These are phyloP conservation scores for Eimeria acervulina DNA, from an alignment of 169 alveolate species.

Conservation along the genomic window DNA sequence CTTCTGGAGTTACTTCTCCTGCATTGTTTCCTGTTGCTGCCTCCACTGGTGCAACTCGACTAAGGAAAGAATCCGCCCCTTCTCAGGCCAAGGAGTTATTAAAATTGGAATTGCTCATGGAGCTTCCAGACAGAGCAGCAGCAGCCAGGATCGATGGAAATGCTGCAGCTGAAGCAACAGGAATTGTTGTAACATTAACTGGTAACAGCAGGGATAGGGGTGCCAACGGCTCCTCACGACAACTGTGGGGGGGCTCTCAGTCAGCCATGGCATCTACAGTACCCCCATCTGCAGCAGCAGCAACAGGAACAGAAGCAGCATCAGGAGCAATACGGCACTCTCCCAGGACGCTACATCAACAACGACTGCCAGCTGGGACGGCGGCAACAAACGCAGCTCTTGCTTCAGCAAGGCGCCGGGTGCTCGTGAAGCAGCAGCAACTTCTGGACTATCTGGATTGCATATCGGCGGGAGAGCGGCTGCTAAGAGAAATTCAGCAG, in stretches of 20 bases:
- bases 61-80: background rate
- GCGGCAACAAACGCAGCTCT: slow-evolving; percentile 3
- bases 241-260: background rate
- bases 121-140: slow-evolving; percentile 21
- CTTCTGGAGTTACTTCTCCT: background rate
- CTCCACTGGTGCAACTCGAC: background rate
- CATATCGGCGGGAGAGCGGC: slow-evolving; percentile 45
- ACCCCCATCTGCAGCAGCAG: slow-evolving; percentile 52
- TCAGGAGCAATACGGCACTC: slow-evolving; percentile 47
- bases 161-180: background rate
- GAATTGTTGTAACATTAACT: background rate
- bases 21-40: background rate
- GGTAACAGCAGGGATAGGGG: background rate
- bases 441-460: slow-evolving; percentile 38
- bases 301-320: slow-evolving; percentile 52
- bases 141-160: background rate
- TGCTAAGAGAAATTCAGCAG: slow-evolving; percentile 8
- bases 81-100: slow-evolving; percentile 48
- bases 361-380: background rate
- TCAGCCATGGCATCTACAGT: background rate
- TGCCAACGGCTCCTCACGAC: background rate
- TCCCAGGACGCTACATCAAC: slow-evolving; percentile 28
- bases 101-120: slow-evolving; percentile 3
- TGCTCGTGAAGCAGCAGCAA: slow-evolving; percentile 60
- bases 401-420: slow-evolving; percentile 38